Conservation (phyloP, 306 rosid species). For the Cyclanthera cordifolia region DNA sequence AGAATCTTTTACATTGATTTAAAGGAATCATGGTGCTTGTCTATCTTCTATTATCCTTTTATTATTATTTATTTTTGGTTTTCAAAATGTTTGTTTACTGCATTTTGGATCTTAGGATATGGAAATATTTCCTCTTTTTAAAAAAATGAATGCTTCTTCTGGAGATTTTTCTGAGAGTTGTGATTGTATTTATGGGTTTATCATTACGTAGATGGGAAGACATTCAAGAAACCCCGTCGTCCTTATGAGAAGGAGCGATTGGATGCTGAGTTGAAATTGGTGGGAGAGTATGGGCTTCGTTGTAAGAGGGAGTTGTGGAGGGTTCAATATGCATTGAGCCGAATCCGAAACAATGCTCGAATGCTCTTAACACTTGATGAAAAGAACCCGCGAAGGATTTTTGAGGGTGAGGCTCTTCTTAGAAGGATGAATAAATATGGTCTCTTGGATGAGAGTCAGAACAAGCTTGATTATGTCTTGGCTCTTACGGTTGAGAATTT, state of each 20-base stretch:
- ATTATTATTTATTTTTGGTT: too few species aligned
- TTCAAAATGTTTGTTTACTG: too few species aligned
- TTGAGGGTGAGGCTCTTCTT: slow-evolving; percentile 11
- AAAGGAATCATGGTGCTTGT: too few species aligned
- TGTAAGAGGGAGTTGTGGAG: slow-evolving; percentile 9
- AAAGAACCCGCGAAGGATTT: slow-evolving; percentile 5
- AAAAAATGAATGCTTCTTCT: neutral
- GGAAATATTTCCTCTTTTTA: too few species aligned
- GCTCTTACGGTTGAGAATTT: slow-evolving; percentile 11
- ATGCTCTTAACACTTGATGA: neutral
- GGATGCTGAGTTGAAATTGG: slow-evolving; percentile 3
- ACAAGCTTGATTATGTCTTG: slow-evolving; percentile 10
- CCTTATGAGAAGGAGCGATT: slow-evolving; percentile 12
- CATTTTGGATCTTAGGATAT: too few species aligned
- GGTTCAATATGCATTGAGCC: slow-evolving; percentile 8
- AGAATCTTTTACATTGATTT: too few species aligned
- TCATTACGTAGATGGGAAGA: neutral
- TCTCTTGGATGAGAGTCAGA: slow-evolving; percentile 7
- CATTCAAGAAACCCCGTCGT: slow-evolving; percentile 8
- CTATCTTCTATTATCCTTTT: too few species aligned
- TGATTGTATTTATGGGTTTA: neutral
- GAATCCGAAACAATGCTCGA: slow-evolving; percentile 6
- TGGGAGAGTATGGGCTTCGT: slow-evolving; percentile 12
- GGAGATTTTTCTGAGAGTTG: neutral
- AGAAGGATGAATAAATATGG: slow-evolving; percentile 8